A percentile compares a stretch with the other conserved stretches of the same genome.
These are phyloP conservation scores for Geotrichum fermentans DNA, from an alignment of 1,139 yeast genomes.

Conservation along the genomic window DNA sequence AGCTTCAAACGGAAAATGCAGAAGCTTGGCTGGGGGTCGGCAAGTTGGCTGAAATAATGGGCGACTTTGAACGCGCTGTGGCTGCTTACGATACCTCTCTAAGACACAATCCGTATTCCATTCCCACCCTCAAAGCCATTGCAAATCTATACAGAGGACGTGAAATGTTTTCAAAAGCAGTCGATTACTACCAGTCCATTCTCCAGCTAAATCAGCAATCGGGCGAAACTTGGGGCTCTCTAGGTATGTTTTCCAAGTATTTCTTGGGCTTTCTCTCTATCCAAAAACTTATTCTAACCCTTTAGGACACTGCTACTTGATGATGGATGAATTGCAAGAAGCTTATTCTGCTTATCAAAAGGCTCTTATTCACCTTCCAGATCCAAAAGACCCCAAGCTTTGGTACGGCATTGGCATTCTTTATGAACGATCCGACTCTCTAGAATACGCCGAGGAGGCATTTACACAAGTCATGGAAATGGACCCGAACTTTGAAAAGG, in stretches of 20 bases:
- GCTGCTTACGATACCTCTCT: conserved; percentile 84
- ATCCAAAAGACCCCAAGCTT: conserved; percentile 91
- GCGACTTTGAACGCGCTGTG: conserved; percentile 84
- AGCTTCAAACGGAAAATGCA: conserved; percentile 53
- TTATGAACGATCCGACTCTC: conserved; percentile 90
- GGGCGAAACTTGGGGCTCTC: conserved; percentile 95
- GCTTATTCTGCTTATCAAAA: conserved; percentile 97
- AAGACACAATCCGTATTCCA: conserved; percentile 78
- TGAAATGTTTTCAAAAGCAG: conserved; percentile 89
- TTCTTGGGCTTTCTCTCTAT: neutral
- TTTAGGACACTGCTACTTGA: conserved; percentile 85
- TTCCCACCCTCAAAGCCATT: conserved; percentile 76
- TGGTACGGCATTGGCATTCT: conserved; percentile 98
- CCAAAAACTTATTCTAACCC: neutral
- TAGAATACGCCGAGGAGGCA: conserved; percentile 97
- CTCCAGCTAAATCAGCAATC: conserved; percentile 76
- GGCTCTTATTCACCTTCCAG: conserved; percentile 83
- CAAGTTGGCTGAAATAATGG: conserved; percentile 81
- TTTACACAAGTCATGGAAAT: conserved; percentile 93
- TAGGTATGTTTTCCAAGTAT: conserved; percentile 31
- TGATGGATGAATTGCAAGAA: conserved; percentile 92
- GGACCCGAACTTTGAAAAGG: conserved; percentile 94
- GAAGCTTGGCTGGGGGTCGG: conserved; percentile 92
- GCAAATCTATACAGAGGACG: conserved; percentile 85
- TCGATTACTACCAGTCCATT: conserved; percentile 87